Base-by-base conservation (phyloP, 768 basidiomycete species). In the Harrya chromipes region DNA sequence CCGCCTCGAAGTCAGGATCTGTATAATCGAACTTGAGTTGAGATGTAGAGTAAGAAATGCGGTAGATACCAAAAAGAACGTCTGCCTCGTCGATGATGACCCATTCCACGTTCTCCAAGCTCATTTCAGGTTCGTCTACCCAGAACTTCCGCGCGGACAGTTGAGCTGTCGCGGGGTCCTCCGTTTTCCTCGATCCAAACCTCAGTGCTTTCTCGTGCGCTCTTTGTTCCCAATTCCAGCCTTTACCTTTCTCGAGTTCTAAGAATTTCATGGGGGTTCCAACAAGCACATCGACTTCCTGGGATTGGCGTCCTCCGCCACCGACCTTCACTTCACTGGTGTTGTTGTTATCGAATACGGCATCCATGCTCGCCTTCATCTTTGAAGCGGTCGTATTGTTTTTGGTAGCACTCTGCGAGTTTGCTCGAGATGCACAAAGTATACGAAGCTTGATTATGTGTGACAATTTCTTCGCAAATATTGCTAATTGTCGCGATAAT, bases 31-130 rank as follows among this genome's bases (percentile, higher is more conserved):
- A 23, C 50, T 46, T 44, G 33, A 46, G 34, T 10, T 33, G 10
- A 33, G 27, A 12, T 12, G 31, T 16, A 38, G 23, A 35, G 27
- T 5, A 23, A 33, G 6, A 19, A 17, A 20, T 11, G 27, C 27
- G 3, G 9, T 38, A 67, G 79, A 43, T 55, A 90, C 93, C 90
- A 46, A 95, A 85, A 12, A 94, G 72, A 42, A 97, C 82, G 63
- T 95, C 94, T 0, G 94, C 93, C 62, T 97, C 93, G 53, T 97
- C 94, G 1, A 95, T 72, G 4, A 94, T 75, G 6, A 95, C 85
- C 91, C 91, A 95, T 59, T 95, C 90, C 1, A 94, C 72, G 42
- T 81, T 77, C 44, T 75, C 76, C 20, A 92, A 68, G 2, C 82
- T 77, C 69, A 90, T 77, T 59, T 83, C 75, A 5, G 81, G 76